These are phyloP conservation scores for Hyphopichia burtonii DNA, from an alignment of 1,139 yeast genomes.

Conservation along the genomic window DNA sequence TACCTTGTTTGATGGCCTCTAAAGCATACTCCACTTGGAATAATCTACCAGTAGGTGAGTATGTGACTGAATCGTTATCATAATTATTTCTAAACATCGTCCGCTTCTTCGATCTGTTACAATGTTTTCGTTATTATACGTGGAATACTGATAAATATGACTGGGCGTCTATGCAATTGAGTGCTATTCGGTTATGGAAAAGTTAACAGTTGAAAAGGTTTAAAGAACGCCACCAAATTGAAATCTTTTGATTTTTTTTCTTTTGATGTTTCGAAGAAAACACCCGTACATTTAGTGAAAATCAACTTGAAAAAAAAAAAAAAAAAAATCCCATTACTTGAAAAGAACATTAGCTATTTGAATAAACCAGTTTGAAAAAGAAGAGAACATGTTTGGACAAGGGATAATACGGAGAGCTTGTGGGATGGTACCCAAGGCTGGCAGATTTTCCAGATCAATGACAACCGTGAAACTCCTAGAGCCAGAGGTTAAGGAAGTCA, in stretches of 20 bases:
- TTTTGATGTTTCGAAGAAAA: too few relatives aligned
- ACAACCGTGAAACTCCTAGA: not conserved
- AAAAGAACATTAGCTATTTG: too few relatives aligned
- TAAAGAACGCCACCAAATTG: conserved; percentile 1
- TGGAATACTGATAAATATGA: too few relatives aligned
- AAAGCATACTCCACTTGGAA: conserved; percentile 95
- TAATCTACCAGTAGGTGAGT: conserved; percentile 94
- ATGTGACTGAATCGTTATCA: conserved; percentile 97
- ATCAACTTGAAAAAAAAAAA: not conserved
- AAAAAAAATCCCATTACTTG: not conserved
- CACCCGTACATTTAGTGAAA: too few relatives aligned
- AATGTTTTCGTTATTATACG: too few relatives aligned
- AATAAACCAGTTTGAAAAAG: too few relatives aligned
- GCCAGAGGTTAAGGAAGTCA: conserved; percentile 6
- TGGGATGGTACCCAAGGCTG: not conserved
- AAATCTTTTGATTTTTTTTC: not conserved
- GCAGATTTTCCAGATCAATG: not conserved
- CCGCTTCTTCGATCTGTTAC: not conserved
- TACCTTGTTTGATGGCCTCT: conserved; percentile 97
- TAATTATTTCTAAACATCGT: conserved; percentile 89
- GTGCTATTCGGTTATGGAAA: too few relatives aligned
- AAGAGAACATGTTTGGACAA: not conserved
- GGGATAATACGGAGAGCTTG: not conserved
- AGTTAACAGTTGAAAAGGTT: not conserved
- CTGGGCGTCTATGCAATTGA: not conserved